Evolutionary conservation across 371 early-diverging fungal genomes (phyloP), one percentile per base, ranked within the genome.

Genomic region (Apophysomyces elegans): DNA sequence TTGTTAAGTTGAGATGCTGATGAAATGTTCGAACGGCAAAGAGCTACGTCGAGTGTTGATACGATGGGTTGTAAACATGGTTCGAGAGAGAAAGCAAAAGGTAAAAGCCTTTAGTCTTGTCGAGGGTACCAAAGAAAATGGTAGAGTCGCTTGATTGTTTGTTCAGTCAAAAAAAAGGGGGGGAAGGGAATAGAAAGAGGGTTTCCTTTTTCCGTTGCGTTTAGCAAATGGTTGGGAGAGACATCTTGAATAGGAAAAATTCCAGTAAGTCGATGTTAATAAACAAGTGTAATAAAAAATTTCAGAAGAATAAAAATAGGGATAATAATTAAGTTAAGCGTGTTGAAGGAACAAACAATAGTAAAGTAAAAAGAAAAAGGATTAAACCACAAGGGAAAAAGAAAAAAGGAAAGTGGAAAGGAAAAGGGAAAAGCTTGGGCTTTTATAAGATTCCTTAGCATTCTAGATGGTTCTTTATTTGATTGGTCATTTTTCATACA

Each of bases 41-140:
- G 54, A 50, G 54, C 54, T 50, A 50, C 54, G 54, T 50, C 54
- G 54, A 50, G n/a, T 50, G 54, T 21, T 50, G 54, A 50, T 50
- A 9, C 21, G 16, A 8, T 50, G 54, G 54, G 54, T 21, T 7
- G 54, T 50, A 50, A 50, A 50, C 54, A 50, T 50, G n/a, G 54
- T 50, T 50, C 21, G n/a, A 9, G 21, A 50, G 54, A 21, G 21
- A 47, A 16, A 26, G 32, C 32, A 11, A 47, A 50, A 50, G 54
- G 54, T 50, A 18, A 21, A 18, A 7, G 21, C 54, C 54, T 50
- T 50, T 16, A 21, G 16, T 26, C 32, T 26, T 50, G n/a, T 50
- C 54, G 54, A 50, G 54, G 54, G 21, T 50, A 50, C 54, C 54
- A 50, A 50, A 21, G 32, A 26, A 18, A 50, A 50, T 50, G 54